A percentile compares a stretch with the other conserved stretches of the same genome.
phyloP scores from a whole-genome alignment of 2,329 filamentous ascomycete species.

The Nemania abortiva region DNA sequence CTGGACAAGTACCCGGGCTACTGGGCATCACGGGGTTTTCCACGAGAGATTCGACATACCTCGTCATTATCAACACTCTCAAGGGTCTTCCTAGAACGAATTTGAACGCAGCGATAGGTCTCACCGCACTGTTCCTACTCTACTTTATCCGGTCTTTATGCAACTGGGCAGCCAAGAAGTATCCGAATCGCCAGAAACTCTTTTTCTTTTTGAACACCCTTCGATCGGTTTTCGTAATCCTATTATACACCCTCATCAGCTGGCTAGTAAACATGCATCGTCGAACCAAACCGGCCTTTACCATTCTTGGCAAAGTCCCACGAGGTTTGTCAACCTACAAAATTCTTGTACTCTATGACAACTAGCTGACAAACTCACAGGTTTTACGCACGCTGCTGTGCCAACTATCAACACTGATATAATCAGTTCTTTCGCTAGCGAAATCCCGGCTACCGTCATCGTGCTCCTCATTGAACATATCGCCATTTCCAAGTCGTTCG shows the following conservation, averaged over 20 bases:
- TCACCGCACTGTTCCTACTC: conserved; percentile 83
- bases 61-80: conserved; percentile 84
- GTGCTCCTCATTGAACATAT: conserved; percentile 98
- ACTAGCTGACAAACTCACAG: conserved; percentile 54
- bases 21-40: conserved; percentile 83
- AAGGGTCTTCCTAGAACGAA: conserved; percentile 75
- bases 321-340: conserved; percentile 64
- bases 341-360: conserved; percentile 19
- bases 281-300: conserved; percentile 74
- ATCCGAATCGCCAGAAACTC: conserved; percentile 75
- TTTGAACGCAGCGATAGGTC: conserved; percentile 87
- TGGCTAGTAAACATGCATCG: conserved; percentile 83
- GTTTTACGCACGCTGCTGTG: conserved; percentile 83
- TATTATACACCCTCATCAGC: conserved; percentile 92
- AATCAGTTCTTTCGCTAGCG: conserved; percentile 73
- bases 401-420: conserved; percentile 76
- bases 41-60: conserved; percentile 82
- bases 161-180: conserved; percentile 74
- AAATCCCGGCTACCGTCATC: conserved; percentile 88
- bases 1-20: conserved; percentile 84
- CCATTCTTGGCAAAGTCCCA: conserved; percentile 81
- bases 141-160: conserved; percentile 79
- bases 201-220: conserved; percentile 94
- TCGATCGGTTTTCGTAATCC: conserved; percentile 89
- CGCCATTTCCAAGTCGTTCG: conserved; percentile 96